phyloP scores from a whole-genome alignment of 306 rosid species.

The Datisca glomerata region DNA sequence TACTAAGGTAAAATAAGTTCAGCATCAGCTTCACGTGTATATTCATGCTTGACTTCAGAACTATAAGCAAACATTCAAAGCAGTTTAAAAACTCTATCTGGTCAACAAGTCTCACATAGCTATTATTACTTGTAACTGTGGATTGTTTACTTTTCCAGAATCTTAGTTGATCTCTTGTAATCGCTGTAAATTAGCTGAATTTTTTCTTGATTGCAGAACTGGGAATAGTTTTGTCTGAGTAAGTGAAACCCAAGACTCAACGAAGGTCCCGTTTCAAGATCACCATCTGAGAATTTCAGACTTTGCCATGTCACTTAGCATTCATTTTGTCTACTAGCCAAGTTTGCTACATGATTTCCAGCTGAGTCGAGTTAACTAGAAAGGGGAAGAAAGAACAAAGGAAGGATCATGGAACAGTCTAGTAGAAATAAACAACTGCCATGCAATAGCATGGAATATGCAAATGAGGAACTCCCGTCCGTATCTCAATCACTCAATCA shows the following conservation, averaged over 20 bases:
- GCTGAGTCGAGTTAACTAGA: conserved; percentile 7
- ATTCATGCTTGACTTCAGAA: neutral
- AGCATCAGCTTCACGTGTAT: no score
- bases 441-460: conserved; percentile 42
- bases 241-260: neutral
- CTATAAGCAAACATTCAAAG: neutral
- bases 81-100: neutral
- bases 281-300: no score
- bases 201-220: neutral
- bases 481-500: conserved; percentile 31
- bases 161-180: neutral
- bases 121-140: neutral
- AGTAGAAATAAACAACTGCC: conserved; percentile 18
- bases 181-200: neutral
- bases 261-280: no score
- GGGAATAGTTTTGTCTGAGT: neutral
- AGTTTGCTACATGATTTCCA: conserved; percentile 1
- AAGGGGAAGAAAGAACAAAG: conserved; percentile 16
- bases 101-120: neutral
- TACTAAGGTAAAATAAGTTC: no score
- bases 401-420: conserved; percentile 27
- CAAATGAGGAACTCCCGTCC: conserved; percentile 35
- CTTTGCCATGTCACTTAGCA: neutral
- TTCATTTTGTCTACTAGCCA: neutral
- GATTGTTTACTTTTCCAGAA: neutral